Conservation (phyloP, 2,329 filamentous ascomycete genomes). For the Colletotrichum falcatum region DNA sequence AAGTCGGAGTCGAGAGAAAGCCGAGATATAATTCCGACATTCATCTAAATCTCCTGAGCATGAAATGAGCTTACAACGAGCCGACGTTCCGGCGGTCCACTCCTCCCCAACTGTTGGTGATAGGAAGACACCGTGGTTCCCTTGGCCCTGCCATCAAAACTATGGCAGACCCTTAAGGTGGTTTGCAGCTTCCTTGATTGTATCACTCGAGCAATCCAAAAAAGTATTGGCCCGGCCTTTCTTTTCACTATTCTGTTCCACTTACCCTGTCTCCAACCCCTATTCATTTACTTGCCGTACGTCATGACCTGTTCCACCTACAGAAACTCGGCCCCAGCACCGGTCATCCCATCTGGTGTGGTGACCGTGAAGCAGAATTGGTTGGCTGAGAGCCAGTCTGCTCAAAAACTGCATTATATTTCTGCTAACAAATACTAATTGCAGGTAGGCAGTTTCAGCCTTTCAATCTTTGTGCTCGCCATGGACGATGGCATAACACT, state of each 20-base stretch:
- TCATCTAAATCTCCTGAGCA: slow-evolving; percentile 6
- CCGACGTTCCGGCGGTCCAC: not conserved
- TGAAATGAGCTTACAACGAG: not conserved
- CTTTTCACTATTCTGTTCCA: not conserved
- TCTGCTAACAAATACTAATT: not conserved
- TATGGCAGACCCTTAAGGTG: not conserved
- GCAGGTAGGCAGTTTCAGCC: not conserved
- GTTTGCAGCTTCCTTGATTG: too few relatives aligned
- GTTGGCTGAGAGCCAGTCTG: not conserved
- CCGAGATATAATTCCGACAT: slow-evolving; percentile 41
- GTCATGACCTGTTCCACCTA: not conserved
- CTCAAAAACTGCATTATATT: not conserved
- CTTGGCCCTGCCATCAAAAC: too few relatives aligned
- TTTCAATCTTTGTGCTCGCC: not conserved
- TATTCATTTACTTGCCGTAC: not conserved
- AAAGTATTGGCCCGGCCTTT: not conserved
- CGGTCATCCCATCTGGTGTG: not conserved
- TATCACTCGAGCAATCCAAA: not conserved
- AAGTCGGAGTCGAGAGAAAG: slow-evolving; percentile 26
- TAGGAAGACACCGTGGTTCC: not conserved
- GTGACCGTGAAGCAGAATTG: not conserved
- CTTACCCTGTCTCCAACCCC: not conserved
- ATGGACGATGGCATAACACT: not conserved
- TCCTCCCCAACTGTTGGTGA: not conserved
- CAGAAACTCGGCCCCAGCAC: not conserved